Evolutionary conservation across 2,329 filamentous ascomycete species (phyloP).

Genomic region (Neonectria faginata): DNA sequence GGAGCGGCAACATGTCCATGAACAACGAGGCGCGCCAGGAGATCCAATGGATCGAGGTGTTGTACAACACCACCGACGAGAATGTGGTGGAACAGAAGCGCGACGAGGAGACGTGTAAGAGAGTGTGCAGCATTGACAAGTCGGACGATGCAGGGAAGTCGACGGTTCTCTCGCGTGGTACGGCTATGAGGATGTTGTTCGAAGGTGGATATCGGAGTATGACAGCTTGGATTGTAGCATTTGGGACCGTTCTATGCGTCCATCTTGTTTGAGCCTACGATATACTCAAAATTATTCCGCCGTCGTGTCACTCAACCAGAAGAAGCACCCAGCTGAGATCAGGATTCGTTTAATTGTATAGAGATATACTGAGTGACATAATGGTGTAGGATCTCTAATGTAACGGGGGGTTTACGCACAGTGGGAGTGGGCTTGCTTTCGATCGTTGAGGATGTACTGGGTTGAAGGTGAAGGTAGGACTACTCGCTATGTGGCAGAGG

Average conservation of each 20-base stretch:
- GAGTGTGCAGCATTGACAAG: slow-evolving; percentile 41
- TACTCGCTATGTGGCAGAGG: no score
- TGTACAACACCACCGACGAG: slow-evolving; percentile 57
- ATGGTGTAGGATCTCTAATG: no score
- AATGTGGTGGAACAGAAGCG: slow-evolving; percentile 21
- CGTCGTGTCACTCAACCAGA: no score
- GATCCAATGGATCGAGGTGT: slow-evolving; percentile 70
- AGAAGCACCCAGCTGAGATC: no score
- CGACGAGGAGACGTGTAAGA: slow-evolving; percentile 22
- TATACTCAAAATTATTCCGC: neutral
- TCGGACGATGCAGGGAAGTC: slow-evolving; percentile 51
- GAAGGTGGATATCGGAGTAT: neutral
- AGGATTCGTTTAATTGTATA: no score
- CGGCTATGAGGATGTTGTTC: neutral
- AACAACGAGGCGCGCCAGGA: slow-evolving; percentile 64
- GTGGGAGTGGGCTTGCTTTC: no score
- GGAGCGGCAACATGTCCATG: slow-evolving; percentile 67
- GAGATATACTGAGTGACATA: no score
- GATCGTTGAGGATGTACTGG: no score
- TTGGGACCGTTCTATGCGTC: neutral
- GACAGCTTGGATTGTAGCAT: neutral
- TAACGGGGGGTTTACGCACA: no score
- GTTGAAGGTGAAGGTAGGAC: no score
- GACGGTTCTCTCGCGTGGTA: slow-evolving; percentile 43
- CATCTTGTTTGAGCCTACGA: neutral